These are phyloP conservation scores for Trichoderma brevicompactum DNA, from an alignment of 2,329 filamentous ascomycete species.

Conservation along the genomic window DNA sequence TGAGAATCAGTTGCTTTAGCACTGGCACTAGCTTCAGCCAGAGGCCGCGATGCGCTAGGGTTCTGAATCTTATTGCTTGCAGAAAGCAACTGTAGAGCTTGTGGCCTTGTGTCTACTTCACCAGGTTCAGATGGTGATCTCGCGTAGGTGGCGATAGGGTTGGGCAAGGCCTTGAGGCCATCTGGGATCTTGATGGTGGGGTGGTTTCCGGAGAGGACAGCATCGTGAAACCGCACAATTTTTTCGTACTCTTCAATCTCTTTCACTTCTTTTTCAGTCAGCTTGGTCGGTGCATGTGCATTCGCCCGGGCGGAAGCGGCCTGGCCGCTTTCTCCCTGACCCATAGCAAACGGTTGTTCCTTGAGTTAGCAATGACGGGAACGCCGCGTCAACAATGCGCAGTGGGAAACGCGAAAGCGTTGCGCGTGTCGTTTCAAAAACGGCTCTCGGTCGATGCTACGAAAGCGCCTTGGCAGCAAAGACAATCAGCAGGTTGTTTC, in stretches of 20 bases:
- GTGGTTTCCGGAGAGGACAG: slow-evolving; percentile 77
- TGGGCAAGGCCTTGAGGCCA: slow-evolving; percentile 41
- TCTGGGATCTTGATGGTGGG: slow-evolving; percentile 61
- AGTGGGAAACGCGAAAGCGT: slow-evolving; percentile 1
- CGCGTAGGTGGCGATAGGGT: slow-evolving; percentile 22
- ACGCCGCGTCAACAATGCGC: slow-evolving; percentile 11
- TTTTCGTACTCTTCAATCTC: slow-evolving; percentile 74
- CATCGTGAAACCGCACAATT: slow-evolving; percentile 79
- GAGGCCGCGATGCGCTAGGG: background rate
- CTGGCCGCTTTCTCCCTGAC: slow-evolving; percentile 34
- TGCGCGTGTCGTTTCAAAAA: slow-evolving; percentile 1
- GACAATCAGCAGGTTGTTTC: slow-evolving; percentile 4
- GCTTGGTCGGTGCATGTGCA: slow-evolving; percentile 35
- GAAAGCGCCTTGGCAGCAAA: background rate
- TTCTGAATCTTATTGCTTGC: background rate
- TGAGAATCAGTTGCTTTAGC: background rate
- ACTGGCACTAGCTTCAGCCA: background rate
- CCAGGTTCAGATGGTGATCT: slow-evolving; percentile 29
- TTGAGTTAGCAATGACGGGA: slow-evolving; percentile 8
- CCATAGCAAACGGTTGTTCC: slow-evolving; percentile 34
- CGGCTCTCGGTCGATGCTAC: slow-evolving; percentile 3
- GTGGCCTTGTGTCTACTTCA: slow-evolving; percentile 26
- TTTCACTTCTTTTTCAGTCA: slow-evolving; percentile 54
- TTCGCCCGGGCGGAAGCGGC: slow-evolving; percentile 30
- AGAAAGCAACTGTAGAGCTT: background rate